Base-by-base conservation (phyloP, 257 asterid genomes). In the Haberlea rhodopensis region DNA sequence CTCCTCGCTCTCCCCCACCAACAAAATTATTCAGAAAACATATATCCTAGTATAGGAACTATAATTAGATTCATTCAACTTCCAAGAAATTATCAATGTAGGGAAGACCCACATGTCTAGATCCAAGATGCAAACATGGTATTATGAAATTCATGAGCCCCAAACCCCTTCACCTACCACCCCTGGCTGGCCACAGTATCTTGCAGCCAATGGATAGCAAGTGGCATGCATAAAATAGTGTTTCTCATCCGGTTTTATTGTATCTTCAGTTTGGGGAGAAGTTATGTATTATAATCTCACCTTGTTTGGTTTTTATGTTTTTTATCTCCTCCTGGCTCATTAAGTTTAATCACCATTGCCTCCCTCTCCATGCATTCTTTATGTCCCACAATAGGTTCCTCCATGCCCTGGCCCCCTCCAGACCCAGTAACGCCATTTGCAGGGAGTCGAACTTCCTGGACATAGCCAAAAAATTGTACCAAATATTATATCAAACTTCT, bases 371-470 rank as follows among this genome's bases (percentile, higher is more conserved):
- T 64, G 69, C 45, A 57, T 63, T 66, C 78, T 37, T 28, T 53
- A 73, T 62, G 63, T 28, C 79, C 83, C 34, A 55, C 70, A 61
- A 69, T 43, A 20, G 76, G 78, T 32, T 32, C 13, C 63, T 76
- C 75, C n/a, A 69, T 37, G 60, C 67, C 43, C 58, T 77, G 82
- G 27, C 79, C 82, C 53, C 75, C 74, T 7, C 62, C 70, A 57
- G 66, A 58, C 53, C 87, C 85, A 26, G 73, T 21, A 71, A 82
- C 70, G 40, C 83, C 85, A 76, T 84, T 71, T 56, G 88, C 82
- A 60, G 87, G 86, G 68, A 81, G 79, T 23, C 63, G 54, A 62
- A 82, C 72, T 57, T 84, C 90, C 97, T 90, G 78, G 57, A 65
- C 72, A 72, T 21, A 29, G 53, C 64, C 22, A 57, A 68, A 53